These are phyloP conservation scores for Cyclotella baltica DNA, from an alignment of 108 stramenopile genomes.

Conservation along the genomic window DNA sequence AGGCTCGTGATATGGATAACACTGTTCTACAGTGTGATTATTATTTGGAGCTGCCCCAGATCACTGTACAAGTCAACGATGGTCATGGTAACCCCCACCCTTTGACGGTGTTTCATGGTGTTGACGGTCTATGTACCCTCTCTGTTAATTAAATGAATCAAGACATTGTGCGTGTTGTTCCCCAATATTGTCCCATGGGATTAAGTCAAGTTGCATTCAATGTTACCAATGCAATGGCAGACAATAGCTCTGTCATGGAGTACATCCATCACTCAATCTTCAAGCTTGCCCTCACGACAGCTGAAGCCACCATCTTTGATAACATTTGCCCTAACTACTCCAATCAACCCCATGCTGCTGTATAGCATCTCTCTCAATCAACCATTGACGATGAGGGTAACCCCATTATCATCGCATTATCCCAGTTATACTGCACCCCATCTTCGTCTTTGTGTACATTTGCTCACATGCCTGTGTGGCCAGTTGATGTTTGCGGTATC, in stretches of 20 bases:
- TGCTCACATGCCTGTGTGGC: background rate
- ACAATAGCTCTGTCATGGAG: background rate
- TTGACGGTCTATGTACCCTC: background rate
- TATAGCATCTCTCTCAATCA: background rate
- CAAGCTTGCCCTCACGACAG: background rate
- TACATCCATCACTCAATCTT: background rate
- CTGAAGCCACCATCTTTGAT: background rate
- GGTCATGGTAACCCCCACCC: background rate
- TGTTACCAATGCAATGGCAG: background rate
- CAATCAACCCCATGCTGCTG: background rate
- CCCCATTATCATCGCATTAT: background rate
- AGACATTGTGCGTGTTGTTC: background rate
- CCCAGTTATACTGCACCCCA: background rate
- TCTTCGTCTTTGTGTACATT: background rate
- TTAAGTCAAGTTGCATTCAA: background rate
- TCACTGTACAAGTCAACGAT: background rate
- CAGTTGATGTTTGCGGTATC: background rate
- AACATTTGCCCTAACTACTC: background rate
- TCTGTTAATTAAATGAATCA: background rate
- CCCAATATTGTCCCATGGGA: background rate
- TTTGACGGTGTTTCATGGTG: background rate
- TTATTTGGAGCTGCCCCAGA: constrained; percentile 6
- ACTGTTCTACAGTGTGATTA: background rate
- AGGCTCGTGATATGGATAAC: background rate
- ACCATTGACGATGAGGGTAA: background rate